These are phyloP conservation scores for Caloboletus firmus DNA, from an alignment of 1,284 basidiomycete species.

Conservation along the genomic window DNA sequence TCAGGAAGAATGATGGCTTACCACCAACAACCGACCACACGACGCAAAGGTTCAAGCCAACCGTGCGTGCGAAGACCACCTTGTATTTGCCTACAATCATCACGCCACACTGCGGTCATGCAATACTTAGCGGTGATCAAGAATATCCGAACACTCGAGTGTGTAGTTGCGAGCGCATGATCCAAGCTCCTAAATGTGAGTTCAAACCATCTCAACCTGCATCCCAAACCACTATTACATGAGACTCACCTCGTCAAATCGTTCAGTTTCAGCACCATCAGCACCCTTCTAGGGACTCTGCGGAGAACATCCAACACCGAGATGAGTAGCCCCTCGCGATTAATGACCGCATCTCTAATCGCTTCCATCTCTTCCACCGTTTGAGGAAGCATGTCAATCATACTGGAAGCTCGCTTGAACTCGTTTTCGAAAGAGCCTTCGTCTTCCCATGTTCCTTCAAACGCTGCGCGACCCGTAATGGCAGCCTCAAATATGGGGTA, in stretches of 20 bases:
- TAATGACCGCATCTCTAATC: slow-evolving; percentile 77
- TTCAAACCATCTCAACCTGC: background rate
- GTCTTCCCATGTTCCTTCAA: slow-evolving; percentile 58
- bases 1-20: slow-evolving; percentile 34
- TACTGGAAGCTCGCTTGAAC: slow-evolving; percentile 63
- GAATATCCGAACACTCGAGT: slow-evolving; percentile 84
- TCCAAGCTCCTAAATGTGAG: slow-evolving; percentile 61
- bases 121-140: slow-evolving; percentile 93
- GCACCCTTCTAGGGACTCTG: slow-evolving; percentile 77
- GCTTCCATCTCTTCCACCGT: slow-evolving; percentile 73
- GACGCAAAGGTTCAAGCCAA: slow-evolving; percentile 48
- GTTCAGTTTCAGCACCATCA: slow-evolving; percentile 87
- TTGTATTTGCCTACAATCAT: slow-evolving; percentile 64
- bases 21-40: slow-evolving; percentile 70
- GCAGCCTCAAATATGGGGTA: slow-evolving; percentile 89
- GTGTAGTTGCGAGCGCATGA: slow-evolving; percentile 70
- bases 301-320: slow-evolving; percentile 85
- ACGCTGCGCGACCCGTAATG: slow-evolving; percentile 62
- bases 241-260: slow-evolving; percentile 67
- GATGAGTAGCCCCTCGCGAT: slow-evolving; percentile 76
- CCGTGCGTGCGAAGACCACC: slow-evolving; percentile 46
- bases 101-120: slow-evolving; percentile 79
- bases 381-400: slow-evolving; percentile 73
- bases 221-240: background rate
- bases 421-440: slow-evolving; percentile 35